Evolutionary conservation across 2,329 filamentous ascomycete genomes (phyloP).

Genomic region (Dryadomyces quercivorus): DNA sequence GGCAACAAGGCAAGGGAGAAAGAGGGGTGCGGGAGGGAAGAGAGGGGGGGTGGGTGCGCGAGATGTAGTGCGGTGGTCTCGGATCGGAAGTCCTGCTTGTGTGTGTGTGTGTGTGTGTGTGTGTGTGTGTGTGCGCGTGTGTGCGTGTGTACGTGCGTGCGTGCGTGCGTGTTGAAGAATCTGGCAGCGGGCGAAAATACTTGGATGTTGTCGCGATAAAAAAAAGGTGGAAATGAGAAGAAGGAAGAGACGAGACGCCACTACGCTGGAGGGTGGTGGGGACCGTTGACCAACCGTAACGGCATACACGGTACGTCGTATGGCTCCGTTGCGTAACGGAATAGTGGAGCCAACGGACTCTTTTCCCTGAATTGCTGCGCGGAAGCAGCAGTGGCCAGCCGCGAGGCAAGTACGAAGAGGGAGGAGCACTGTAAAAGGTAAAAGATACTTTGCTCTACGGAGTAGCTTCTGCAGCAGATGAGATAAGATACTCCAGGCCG

Average conservation of each 20-base stretch:
- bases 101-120: neutral
- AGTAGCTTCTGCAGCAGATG: neutral
- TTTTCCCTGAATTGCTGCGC: too few relatives aligned
- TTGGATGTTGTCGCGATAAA: neutral
- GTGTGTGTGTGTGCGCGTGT: neutral
- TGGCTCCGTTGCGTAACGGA: constrained; percentile 11
- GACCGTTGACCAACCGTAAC: neutral
- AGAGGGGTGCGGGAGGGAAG: neutral
- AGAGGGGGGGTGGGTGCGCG: neutral
- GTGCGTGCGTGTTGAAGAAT: neutral
- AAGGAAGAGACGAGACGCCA: neutral
- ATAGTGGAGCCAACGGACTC: neutral
- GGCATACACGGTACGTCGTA: constrained; percentile 1
- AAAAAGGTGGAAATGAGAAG: neutral
- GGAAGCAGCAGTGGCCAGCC: too few relatives aligned
- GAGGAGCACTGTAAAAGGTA: too few relatives aligned
- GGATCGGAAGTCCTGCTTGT: neutral
- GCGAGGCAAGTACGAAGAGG: too few relatives aligned
- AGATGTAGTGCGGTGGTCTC: neutral
- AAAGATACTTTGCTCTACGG: neutral
- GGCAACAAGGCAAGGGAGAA: too few relatives aligned
- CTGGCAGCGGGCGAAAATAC: neutral
- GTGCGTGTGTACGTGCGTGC: neutral
- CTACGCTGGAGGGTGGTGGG: neutral
- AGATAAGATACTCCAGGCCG: too few relatives aligned